A percentile compares a stretch with the other conserved stretches of the same genome.
Evolutionary conservation across 1,284 basidiomycete species (phyloP).

Genomic region (Fomitopsis schrenkii): DNA sequence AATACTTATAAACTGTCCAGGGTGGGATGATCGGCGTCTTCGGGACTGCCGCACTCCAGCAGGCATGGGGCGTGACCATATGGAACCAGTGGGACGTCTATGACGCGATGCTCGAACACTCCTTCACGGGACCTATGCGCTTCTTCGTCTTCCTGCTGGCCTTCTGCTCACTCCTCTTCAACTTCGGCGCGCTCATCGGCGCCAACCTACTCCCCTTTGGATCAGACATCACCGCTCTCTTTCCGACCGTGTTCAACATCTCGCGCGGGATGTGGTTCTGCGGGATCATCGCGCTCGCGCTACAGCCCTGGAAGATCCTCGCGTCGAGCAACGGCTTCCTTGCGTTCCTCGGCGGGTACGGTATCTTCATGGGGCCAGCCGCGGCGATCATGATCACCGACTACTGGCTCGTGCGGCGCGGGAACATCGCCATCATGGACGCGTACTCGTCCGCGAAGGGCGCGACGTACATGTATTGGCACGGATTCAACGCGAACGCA

Average conservation of each 20-base stretch:
- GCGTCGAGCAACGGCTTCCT: conserved; percentile 23
- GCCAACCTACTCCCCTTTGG: conserved; percentile 26
- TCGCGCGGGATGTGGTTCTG: conserved; percentile 40
- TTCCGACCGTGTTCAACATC: conserved; percentile 38
- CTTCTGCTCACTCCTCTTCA: conserved; percentile 38
- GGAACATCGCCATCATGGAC: conserved; percentile 20
- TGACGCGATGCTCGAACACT: conserved; percentile 21
- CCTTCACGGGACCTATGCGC: conserved; percentile 14
- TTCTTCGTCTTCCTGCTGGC: conserved; percentile 42
- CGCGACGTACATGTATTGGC: conserved; percentile 22
- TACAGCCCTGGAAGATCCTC: conserved; percentile 32
- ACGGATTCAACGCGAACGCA: conserved; percentile 24
- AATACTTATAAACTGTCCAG: background rate
- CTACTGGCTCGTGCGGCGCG: conserved; percentile 24
- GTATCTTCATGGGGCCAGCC: conserved; percentile 26
- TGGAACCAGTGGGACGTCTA: conserved; percentile 24
- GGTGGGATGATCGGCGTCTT: conserved; percentile 23
- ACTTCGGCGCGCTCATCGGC: conserved; percentile 41
- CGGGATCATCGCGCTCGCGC: conserved; percentile 37
- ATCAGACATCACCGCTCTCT: conserved; percentile 33
- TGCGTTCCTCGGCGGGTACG: conserved; percentile 24
- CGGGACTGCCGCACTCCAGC: conserved; percentile 19
- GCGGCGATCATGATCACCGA: conserved; percentile 26
- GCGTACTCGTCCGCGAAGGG: conserved; percentile 19
- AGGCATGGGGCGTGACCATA: conserved; percentile 19